phyloP scores from a whole-genome alignment of 1,139 yeast genomes.

The Suhomyces choctaworum region DNA sequence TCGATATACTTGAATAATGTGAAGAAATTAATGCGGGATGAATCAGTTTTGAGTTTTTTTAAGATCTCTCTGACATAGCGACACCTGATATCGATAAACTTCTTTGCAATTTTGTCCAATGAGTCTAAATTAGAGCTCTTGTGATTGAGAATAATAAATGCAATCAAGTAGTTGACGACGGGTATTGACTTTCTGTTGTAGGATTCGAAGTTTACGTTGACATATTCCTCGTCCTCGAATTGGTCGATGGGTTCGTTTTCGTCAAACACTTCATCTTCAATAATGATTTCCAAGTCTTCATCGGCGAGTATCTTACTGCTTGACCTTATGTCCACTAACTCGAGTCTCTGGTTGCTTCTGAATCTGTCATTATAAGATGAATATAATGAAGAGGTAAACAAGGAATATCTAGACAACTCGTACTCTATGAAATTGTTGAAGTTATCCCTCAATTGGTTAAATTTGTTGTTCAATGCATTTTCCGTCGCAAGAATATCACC shows the following conservation, averaged over 20 bases:
- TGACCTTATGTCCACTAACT: constrained; percentile 6
- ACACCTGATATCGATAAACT: constrained; percentile 28
- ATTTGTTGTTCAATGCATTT: constrained; percentile 19
- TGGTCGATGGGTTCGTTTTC: constrained; percentile 10
- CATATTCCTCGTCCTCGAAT: constrained; percentile 16
- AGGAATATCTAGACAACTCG: constrained; percentile 27
- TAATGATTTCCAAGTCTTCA: constrained; percentile 18
- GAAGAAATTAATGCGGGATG: constrained; percentile 25
- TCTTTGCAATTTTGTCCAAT: constrained; percentile 23
- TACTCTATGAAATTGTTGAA: constrained; percentile 26
- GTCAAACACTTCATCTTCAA: constrained; percentile 20
- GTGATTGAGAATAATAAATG: constrained; percentile 33
- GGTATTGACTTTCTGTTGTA: constrained; percentile 29
- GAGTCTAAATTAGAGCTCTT: constrained; percentile 21
- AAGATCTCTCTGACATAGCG: constrained; percentile 5
- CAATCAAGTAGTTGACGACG: constrained; percentile 34
- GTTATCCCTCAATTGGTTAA: constrained; percentile 24
- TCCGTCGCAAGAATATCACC: constrained; percentile 21
- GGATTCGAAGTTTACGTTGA: constrained; percentile 12
- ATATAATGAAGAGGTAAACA: constrained; percentile 12
- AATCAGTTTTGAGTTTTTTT: neutral
- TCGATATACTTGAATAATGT: constrained; percentile 35
- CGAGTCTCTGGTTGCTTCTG: constrained; percentile 18
- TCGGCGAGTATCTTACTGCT: constrained; percentile 10
- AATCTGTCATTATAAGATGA: constrained; percentile 19